Evolutionary conservation across 163 green algal genomes (phyloP), one percentile per base, ranked within the genome.

Genomic region (Chlamydomonas reinhardtii): DNA sequence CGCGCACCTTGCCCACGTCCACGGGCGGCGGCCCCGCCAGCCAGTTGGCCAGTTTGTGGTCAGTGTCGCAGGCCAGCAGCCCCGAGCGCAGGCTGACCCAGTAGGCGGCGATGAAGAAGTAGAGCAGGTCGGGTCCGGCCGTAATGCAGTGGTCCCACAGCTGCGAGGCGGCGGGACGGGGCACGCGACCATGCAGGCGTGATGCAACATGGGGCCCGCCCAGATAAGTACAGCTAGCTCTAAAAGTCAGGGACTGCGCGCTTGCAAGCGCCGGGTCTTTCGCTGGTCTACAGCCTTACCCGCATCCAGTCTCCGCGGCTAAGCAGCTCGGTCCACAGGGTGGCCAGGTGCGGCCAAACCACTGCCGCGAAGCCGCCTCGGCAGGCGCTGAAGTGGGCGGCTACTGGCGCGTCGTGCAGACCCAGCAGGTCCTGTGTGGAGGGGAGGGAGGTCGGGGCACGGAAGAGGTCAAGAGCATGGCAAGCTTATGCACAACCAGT

Each of bases 101-200:
- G 88, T 93, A 94, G 31, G 88, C 83, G 16, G 82, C 76, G 17
- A 94, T 62, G 68, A 94, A 82, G 64, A 86, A 86, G 77, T 94
- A 90, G 31, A 94, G 76, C 86, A 95, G 93, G 80, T 83, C 73
- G 29, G 93, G 90, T 0, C 89, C 91, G 24, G 84, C 84, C 31
- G 90, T 92, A 59, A 96, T 68, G 79, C 90, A 91, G 81, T 95
- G 93, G 84, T 95, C 93, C 89, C 90, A 94, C 35, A 94, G 62
- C 88, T 91, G 83, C 64, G 39, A 43, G 3, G 39, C 20, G 39
- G 37, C 3, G 71, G 4, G n/a, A 20, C 64, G 27, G 11, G n/a
- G 64, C n/a, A 71, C 16, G 2, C 37, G 9, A 34, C n/a, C n/a
- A n/a, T n/a, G n/a, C n/a, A n/a, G n/a, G n/a, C n/a, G 43, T 6